A percentile compares a stretch with the other conserved stretches of the same genome.
These are phyloP conservation scores for Solanum habrochaites DNA, from an alignment of 257 asterid species.

Conservation along the genomic window DNA sequence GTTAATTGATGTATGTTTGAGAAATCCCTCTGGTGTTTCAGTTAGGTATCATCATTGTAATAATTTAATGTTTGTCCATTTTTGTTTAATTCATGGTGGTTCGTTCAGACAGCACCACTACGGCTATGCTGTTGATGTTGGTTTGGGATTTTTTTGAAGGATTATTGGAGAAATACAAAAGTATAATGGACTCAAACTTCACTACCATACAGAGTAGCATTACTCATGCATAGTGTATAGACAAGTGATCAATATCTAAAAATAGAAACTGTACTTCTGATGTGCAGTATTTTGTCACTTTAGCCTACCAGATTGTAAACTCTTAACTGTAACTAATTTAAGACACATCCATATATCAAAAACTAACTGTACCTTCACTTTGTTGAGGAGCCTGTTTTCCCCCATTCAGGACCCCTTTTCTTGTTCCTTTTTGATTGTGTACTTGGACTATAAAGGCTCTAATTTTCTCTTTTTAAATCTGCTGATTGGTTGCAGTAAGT, in stretches of 20 bases:
- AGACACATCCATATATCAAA: not conserved
- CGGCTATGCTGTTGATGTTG: not conserved
- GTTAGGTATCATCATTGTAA: not conserved
- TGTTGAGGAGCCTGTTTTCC: not conserved
- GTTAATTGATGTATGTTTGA: not conserved
- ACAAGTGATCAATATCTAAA: not conserved
- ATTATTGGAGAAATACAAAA: not conserved
- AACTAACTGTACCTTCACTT: not conserved
- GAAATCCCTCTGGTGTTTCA: not conserved
- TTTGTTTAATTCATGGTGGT: not conserved
- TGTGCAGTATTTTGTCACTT: not conserved
- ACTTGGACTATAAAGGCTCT: not conserved
- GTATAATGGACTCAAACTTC: not conserved
- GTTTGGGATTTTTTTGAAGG: not conserved
- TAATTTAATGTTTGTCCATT: not conserved
- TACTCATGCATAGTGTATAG: not conserved
- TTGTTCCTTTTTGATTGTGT: not conserved
- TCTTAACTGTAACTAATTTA: not conserved
- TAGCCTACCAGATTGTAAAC: not conserved
- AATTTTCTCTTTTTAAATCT: not conserved
- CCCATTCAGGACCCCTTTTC: not conserved
- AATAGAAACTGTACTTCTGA: not conserved
- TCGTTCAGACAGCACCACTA: not conserved
- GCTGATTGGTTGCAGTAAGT: slow-evolving; percentile 48
- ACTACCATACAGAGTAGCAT: not conserved